phyloP scores from a whole-genome alignment of 768 basidiomycete species.

The Lactarius tabidus region DNA sequence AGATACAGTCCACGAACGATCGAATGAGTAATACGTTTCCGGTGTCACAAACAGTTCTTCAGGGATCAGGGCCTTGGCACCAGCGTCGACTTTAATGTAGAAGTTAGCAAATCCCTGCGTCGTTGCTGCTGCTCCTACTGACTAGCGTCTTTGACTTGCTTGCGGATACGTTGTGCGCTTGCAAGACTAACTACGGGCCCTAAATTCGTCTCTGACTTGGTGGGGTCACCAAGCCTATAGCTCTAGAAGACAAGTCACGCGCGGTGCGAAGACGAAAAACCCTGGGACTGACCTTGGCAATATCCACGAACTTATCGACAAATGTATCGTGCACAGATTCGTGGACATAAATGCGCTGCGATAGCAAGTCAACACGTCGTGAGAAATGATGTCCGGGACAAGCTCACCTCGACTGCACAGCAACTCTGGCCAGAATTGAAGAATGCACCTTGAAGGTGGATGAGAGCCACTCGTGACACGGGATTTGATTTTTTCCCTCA shows the following conservation, averaged over 20 bases:
- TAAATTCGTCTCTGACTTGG: conserved; percentile 63
- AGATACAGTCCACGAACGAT: background rate
- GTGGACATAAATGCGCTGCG: conserved; percentile 90
- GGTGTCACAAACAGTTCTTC: conserved; percentile 65
- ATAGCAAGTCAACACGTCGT: background rate
- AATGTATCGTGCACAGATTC: conserved; percentile 78
- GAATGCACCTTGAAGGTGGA: conserved; percentile 59
- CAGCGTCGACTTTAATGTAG: conserved; percentile 53
- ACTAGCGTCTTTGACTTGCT: conserved; percentile 86
- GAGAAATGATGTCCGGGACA: background rate
- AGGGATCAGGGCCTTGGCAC: conserved; percentile 73
- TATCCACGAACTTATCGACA: conserved; percentile 63
- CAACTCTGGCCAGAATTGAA: conserved; percentile 99
- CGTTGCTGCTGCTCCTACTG: conserved; percentile 26
- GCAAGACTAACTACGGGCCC: conserved; percentile 92
- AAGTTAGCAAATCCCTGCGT: background rate
- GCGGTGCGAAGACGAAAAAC: background rate
- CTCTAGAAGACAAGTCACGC: conserved; percentile 38
- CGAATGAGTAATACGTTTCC: conserved; percentile 47
- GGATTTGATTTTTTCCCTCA: conserved; percentile 32
- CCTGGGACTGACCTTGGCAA: conserved; percentile 55
- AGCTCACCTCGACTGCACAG: conserved; percentile 77
- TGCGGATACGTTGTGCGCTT: conserved; percentile 79
- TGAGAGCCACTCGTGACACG: background rate
- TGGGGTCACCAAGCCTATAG: conserved; percentile 88